phyloP scores from a whole-genome alignment of 2,329 filamentous ascomycete genomes.

The Talaromyces pinophilus region DNA sequence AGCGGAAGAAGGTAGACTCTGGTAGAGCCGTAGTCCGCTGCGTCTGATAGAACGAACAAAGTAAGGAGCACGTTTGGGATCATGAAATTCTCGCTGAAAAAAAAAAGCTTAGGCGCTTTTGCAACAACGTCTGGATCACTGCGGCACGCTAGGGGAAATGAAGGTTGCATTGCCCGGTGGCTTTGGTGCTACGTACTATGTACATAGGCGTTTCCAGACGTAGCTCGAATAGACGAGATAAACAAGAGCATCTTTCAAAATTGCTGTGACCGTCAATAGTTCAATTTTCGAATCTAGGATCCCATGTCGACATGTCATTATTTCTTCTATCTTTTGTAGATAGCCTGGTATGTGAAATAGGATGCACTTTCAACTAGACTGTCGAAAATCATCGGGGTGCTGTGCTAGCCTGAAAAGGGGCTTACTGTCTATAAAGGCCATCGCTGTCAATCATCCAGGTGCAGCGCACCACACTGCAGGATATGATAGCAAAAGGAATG shows the following conservation, averaged over 20 bases:
- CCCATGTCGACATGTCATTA: conserved; percentile 10
- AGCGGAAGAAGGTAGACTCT: background rate
- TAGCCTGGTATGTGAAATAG: background rate
- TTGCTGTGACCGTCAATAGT: conserved; percentile 1
- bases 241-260: background rate
- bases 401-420: conserved; percentile 18
- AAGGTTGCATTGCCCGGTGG: conserved; percentile 16
- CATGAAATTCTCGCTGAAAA: background rate
- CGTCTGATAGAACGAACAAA: background rate
- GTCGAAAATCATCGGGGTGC: background rate
- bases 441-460: background rate
- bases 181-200: conserved; percentile 15
- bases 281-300: background rate
- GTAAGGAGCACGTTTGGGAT: background rate
- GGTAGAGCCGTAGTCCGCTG: background rate
- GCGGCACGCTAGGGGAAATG: conserved; percentile 12
- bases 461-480: background rate
- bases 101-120: conserved; percentile 2
- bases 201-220: background rate
- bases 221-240: background rate
- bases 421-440: conserved; percentile 3
- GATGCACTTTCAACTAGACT: background rate
- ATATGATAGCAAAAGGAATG: conserved; percentile 1
- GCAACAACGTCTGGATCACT: background rate
- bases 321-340: background rate